Percentiles rank a stretch among this genome's conserved stretches.
These are phyloP conservation scores for Fusarium metavorans DNA, from an alignment of 2,329 filamentous ascomycete species.

Conservation along the genomic window DNA sequence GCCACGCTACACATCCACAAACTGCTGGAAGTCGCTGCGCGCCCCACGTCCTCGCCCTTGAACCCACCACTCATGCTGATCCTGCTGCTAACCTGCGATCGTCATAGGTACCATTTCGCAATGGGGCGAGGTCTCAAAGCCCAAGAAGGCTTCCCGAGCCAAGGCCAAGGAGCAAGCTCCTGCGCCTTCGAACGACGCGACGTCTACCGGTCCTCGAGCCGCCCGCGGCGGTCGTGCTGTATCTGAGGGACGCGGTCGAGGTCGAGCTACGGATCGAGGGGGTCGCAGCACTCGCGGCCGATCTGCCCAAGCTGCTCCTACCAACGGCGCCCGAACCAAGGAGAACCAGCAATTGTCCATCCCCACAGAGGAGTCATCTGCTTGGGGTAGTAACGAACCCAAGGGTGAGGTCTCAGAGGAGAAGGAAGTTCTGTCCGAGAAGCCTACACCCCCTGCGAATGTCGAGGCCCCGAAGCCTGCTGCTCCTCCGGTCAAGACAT, in stretches of 20 bases:
- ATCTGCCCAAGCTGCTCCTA: constrained; percentile 64
- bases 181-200: constrained; percentile 62
- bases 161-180: constrained; percentile 76
- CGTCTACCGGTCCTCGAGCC: constrained; percentile 58
- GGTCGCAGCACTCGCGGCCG: constrained; percentile 74
- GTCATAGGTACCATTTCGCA: constrained; percentile 79
- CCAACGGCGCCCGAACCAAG: constrained; percentile 72
- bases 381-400: constrained; percentile 59
- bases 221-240: constrained; percentile 72
- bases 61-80: constrained; percentile 2
- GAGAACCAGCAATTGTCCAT: constrained; percentile 69
- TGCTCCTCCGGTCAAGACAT: constrained; percentile 67
- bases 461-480: constrained; percentile 55
- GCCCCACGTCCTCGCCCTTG: background rate
- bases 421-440: constrained; percentile 48
- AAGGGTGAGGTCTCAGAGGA: constrained; percentile 50
- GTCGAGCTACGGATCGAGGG: constrained; percentile 72
- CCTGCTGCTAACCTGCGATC: constrained; percentile 44
- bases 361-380: constrained; percentile 76
- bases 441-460: constrained; percentile 47
- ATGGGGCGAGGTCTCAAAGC: constrained; percentile 87
- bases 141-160: constrained; percentile 80
- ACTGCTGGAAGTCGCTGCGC: constrained; percentile 15
- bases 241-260: constrained; percentile 72
- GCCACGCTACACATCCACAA: constrained; percentile 27